These are phyloP conservation scores for Tephrocybe sp. DNA, from an alignment of 768 basidiomycete species.

Conservation along the genomic window DNA sequence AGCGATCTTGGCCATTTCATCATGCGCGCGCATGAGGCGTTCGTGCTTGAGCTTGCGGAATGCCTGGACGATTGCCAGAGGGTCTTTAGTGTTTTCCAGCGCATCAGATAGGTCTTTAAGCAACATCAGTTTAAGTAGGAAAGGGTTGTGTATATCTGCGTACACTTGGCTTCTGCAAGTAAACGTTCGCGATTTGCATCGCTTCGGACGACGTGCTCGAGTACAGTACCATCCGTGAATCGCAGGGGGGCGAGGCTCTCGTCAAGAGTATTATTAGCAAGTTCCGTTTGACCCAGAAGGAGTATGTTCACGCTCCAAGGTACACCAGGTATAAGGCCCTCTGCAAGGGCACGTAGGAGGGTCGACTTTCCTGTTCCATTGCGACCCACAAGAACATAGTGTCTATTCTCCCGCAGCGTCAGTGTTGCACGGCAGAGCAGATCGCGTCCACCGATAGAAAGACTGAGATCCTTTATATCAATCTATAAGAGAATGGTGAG, in stretches of 20 bases:
- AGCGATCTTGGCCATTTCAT: constrained; percentile 44
- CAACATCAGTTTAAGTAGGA: neutral
- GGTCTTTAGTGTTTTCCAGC: constrained; percentile 25
- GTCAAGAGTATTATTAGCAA: constrained; percentile 19
- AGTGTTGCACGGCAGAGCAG: constrained; percentile 51
- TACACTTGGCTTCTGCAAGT: constrained; percentile 25
- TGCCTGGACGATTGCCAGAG: constrained; percentile 19
- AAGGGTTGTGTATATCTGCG: constrained; percentile 12
- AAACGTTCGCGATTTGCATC: constrained; percentile 34
- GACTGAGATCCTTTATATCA: constrained; percentile 51
- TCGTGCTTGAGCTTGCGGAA: constrained; percentile 26
- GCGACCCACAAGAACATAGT: constrained; percentile 53
- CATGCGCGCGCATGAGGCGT: constrained; percentile 24
- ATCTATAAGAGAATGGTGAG: constrained; percentile 22
- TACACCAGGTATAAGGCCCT: constrained; percentile 48
- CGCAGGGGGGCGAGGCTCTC: constrained; percentile 14
- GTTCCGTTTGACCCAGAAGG: constrained; percentile 39
- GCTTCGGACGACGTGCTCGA: constrained; percentile 42
- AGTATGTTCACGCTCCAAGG: constrained; percentile 38
- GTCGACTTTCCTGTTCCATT: constrained; percentile 56
- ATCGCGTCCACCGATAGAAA: constrained; percentile 50
- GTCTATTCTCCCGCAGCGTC: constrained; percentile 45
- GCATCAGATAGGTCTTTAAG: constrained; percentile 15
- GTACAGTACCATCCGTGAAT: constrained; percentile 19
- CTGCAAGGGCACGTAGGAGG: constrained; percentile 38